Base-by-base conservation (phyloP, 768 basidiomycete genomes). In the Sutorius australiensis region DNA sequence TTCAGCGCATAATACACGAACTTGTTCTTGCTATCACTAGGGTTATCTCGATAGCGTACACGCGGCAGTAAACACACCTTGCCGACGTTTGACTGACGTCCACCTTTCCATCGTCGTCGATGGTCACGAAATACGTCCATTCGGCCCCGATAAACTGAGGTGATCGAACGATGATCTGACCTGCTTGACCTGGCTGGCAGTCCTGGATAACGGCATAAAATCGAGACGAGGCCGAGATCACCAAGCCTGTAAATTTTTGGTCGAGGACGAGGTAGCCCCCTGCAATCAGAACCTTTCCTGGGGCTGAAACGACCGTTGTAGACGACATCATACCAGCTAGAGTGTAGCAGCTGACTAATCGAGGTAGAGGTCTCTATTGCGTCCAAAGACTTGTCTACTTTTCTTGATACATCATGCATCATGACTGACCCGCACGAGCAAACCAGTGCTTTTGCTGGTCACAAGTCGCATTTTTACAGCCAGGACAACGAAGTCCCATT, bases 181-280 rank as follows among this genome's bases (percentile, higher is more conserved):
- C 65, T 33, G 70, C 62, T 7, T 64, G 65, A 6, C 58, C 51
- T 14, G 66, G 42, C 24, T 51, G 55, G 45, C 48, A 41, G 33
- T 76, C 70, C 44, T 72, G 76, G 44, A 95, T 75, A 60, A 84
- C 80, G 21, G 93, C 86, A 71, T 95, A 98, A 74, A 99, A 98
- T 37, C 97, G 83, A 19, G 93, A 92, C 11, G 92, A 92, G 14
- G 95, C 94, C 1, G 93, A 91, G 41, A 98, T 80, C 41, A 95
- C 94, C 54, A 91, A 72, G 46, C 95, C 97, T 30, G 87, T 83
- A 66, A 90, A 92, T 6, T 78, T 73, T 17, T 82, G 86, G 70
- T 98, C 94, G 56, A 98, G 87, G 28, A 99, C 92, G 58, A 99
- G 89, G 74, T 98, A 99, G 2, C 97, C 97, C 2, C 97, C 97